Conservation (phyloP, 305 asterid species). For the Solanum hybrid region DNA sequence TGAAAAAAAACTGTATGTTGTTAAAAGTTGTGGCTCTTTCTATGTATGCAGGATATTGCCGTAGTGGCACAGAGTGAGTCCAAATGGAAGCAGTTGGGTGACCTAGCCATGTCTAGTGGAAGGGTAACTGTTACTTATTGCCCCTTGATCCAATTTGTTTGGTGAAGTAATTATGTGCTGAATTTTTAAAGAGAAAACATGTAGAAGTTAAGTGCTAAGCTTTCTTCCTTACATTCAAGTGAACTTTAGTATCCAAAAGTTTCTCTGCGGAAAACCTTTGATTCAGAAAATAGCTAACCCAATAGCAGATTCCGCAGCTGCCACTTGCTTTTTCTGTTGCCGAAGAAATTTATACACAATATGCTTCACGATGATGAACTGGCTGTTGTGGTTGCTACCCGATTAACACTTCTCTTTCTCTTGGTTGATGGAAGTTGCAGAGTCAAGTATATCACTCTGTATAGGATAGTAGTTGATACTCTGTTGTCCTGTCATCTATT, state of each 20-base stretch:
- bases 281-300: neutral
- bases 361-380: neutral
- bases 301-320: neutral
- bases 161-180: neutral
- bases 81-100: constrained; percentile 99
- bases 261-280: neutral
- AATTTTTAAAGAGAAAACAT: neutral
- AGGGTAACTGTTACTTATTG: constrained; percentile 39
- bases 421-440: neutral
- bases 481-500: neutral
- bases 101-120: constrained; percentile 96
- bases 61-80: constrained; percentile 67
- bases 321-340: neutral
- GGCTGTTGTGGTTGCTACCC: neutral
- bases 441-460: neutral
- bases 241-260: neutral
- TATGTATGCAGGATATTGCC: constrained; percentile 67
- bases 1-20: neutral
- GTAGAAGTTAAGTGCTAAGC: neutral
- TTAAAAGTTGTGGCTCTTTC: constrained; percentile 6
- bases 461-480: neutral
- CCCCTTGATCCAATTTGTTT: neutral
- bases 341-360: neutral
- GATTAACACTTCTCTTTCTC: neutral
- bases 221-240: neutral